phyloP scores from a whole-genome alignment of 495 filamentous ascomycete genomes.

The Bacidia gigantensis region DNA sequence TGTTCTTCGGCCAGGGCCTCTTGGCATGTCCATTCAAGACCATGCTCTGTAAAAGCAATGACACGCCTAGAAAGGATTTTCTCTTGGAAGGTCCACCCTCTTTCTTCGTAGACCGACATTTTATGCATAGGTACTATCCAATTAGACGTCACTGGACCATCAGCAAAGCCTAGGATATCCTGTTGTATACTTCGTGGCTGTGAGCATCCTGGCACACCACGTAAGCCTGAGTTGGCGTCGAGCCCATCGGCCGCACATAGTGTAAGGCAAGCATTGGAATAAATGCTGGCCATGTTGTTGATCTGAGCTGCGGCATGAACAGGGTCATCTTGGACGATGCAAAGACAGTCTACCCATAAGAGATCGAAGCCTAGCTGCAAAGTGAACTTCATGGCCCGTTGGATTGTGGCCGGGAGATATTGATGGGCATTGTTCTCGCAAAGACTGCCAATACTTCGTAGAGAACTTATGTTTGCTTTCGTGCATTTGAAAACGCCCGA shows the following conservation, averaged over 20 bases:
- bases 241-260: constrained; percentile 4
- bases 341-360: constrained; percentile 8
- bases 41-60: too few species aligned
- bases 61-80: too few species aligned
- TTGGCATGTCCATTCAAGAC: too few species aligned
- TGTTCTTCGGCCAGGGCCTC: too few species aligned
- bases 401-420: neutral
- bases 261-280: constrained; percentile 6
- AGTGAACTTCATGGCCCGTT: neutral
- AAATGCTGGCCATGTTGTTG: constrained; percentile 7
- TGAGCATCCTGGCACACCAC: neutral
- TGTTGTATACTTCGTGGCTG: neutral
- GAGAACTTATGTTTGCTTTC: neutral
- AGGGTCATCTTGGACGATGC: constrained; percentile 6
- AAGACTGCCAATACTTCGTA: neutral
- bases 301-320: constrained; percentile 3
- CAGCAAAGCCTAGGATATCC: neutral
- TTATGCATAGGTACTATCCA: neutral
- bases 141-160: neutral
- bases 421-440: neutral
- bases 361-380: neutral
- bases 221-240: neutral
- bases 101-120: too few species aligned
- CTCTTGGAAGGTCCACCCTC: too few species aligned
- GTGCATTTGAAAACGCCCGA: neutral